These are phyloP conservation scores for Curvularia eragrostidis DNA, from an alignment of 2,329 filamentous ascomycete species.

Conservation along the genomic window DNA sequence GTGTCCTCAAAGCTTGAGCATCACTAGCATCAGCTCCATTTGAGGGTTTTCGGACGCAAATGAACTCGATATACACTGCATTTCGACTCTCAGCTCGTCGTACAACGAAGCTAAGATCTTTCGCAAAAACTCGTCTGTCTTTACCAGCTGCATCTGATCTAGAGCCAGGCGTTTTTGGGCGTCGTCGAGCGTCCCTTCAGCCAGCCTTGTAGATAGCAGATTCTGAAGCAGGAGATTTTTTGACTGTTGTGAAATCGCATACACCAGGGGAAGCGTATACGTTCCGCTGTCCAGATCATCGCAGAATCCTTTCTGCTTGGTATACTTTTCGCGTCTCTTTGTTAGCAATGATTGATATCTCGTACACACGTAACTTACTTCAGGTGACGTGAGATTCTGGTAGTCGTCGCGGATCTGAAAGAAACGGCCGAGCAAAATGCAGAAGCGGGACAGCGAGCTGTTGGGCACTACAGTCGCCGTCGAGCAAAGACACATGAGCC, in stretches of 20 bases:
- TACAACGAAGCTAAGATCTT: background rate
- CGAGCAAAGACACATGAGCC: background rate
- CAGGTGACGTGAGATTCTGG: background rate
- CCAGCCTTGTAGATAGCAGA: background rate
- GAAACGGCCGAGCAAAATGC: background rate
- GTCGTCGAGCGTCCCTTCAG: background rate
- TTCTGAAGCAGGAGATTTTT: slow-evolving; percentile 1
- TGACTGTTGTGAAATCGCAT: slow-evolving; percentile 1
- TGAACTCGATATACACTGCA: background rate
- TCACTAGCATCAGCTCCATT: slow-evolving; percentile 1
- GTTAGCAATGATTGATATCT: slow-evolving; percentile 1
- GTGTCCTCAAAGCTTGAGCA: background rate
- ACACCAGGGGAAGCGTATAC: background rate
- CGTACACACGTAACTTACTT: background rate
- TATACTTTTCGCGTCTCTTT: background rate
- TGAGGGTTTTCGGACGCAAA: background rate
- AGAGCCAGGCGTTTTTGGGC: background rate
- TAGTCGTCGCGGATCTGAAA: no score
- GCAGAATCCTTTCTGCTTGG: slow-evolving; percentile 1
- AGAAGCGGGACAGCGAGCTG: background rate
- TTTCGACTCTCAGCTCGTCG: background rate
- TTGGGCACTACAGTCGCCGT: background rate
- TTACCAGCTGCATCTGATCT: background rate
- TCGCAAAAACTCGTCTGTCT: slow-evolving; percentile 1
- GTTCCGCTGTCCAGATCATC: background rate